phyloP scores from a whole-genome alignment of 805 yeast species.

The Cyberlindnera petersonii region DNA sequence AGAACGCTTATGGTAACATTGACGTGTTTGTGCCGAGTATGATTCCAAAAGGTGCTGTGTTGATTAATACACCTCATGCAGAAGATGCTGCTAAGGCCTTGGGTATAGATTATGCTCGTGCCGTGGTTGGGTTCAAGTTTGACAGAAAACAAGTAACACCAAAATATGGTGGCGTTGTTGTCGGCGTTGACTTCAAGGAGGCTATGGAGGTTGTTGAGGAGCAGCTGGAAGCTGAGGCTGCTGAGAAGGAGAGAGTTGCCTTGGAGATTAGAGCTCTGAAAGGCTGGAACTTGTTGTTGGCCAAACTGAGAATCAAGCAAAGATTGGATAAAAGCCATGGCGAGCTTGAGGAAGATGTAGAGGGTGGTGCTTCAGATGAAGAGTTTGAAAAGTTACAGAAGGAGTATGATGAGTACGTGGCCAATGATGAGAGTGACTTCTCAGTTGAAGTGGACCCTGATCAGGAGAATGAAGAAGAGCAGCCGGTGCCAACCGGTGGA shows the following conservation, averaged over 20 bases:
- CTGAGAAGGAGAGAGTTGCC: slow-evolving; percentile 36
- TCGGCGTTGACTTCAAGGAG: slow-evolving; percentile 56
- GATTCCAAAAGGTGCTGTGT: slow-evolving; percentile 78
- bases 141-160: slow-evolving; percentile 53
- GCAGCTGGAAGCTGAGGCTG: slow-evolving; percentile 41
- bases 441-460: not conserved
- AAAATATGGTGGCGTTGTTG: slow-evolving; percentile 68
- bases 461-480: not conserved
- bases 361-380: slow-evolving; percentile 5
- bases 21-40: slow-evolving; percentile 74
- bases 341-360: slow-evolving; percentile 10
- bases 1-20: slow-evolving; percentile 77
- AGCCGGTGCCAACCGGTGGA: slow-evolving; percentile 7
- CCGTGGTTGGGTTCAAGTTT: slow-evolving; percentile 85
- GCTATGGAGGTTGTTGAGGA: slow-evolving; percentile 53
- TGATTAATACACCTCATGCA: slow-evolving; percentile 51
- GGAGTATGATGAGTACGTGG: slow-evolving; percentile 24
- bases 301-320: slow-evolving; percentile 39
- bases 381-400: slow-evolving; percentile 16
- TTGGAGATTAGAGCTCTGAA: slow-evolving; percentile 47
- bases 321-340: slow-evolving; percentile 49
- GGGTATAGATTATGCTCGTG: slow-evolving; percentile 77
- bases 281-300: slow-evolving; percentile 41
- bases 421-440: slow-evolving; percentile 17
- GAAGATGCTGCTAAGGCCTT: slow-evolving; percentile 68